Evolutionary conservation across 345 rosid genomes (phyloP), one percentile per base, ranked within the genome.

Genomic region (Lagerstroemia speciosa): DNA sequence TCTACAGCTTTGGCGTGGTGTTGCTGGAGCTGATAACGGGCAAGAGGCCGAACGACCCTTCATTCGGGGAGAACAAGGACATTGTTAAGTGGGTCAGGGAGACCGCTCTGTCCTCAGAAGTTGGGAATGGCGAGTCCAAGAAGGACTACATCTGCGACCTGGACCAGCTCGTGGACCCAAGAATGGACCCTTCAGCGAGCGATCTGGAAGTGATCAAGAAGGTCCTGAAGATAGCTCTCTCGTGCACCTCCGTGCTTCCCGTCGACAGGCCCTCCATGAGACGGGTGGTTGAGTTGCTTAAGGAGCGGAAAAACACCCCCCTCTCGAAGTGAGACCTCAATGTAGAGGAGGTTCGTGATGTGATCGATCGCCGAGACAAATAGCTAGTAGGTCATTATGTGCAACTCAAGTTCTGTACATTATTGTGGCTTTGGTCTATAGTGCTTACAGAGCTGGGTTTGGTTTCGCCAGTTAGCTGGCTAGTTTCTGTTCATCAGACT

Each of bases 1-100:
- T 90, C 30, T 90, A 90, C 62, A 90, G 92, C n/a, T 88, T 80
- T 0, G 92, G 95, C 0, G 83, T 88, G 2, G 75, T 91, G 62
- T 71, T 91, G 31, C 69, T 91, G 46, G 97, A 91, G 60, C 5
- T 91, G 68, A 75, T 91, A 1, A 88, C 84, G 0, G 88, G 97
- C 0, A 88, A 83, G 75, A 80, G 87, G 76, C 97, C 95, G 0
- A 84, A 83, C 0, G 89, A 88, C 61, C 55, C 80, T 2, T 81
- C 65, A 1, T 86, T 86, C 19, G 89, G 90, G 0, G 92, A 87
- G 65, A 73, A 77, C 43, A 84, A 76, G 53, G 78, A 88, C 61
- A 64, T 88, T 5, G 89, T 86, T 62, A 76, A 83, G 72, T 91
- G 81, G 84, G 81, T 84, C 24, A 78, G 72, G 5, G 89, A 83